Evolutionary conservation across 495 filamentous ascomycete genomes (phyloP).

Genomic region (Daldinia bambusicola): DNA sequence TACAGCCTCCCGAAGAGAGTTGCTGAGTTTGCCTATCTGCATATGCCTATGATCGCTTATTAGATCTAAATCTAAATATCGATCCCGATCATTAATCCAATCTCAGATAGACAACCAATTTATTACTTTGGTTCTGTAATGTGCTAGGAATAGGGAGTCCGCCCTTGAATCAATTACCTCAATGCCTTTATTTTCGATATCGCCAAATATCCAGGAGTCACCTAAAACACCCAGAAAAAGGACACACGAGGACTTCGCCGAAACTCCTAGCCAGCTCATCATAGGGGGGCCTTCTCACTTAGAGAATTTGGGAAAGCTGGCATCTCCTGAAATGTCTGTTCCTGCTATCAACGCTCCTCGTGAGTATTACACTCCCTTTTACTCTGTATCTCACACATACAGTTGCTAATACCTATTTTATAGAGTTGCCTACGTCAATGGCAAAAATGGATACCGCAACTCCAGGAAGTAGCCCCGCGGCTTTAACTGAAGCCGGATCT

Average conservation of each 20-base stretch:
- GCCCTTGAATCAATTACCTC: constrained; percentile 3
- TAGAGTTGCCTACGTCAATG: constrained; percentile 25
- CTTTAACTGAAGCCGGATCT: constrained; percentile 50
- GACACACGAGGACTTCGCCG: constrained; percentile 50
- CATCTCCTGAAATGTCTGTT: constrained; percentile 11
- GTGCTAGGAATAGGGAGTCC: constrained; percentile 10
- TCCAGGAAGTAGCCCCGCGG: constrained; percentile 46
- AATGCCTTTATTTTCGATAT: constrained; percentile 55
- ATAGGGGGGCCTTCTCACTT: constrained; percentile 19
- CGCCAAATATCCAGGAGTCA: constrained; percentile 50
- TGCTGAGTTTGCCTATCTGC: background rate
- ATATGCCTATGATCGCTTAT: background rate
- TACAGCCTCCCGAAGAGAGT: background rate
- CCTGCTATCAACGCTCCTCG: constrained; percentile 25
- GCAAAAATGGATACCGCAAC: constrained; percentile 36
- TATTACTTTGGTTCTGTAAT: constrained; percentile 13
- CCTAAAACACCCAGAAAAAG: constrained; percentile 49
- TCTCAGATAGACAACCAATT: constrained; percentile 1
- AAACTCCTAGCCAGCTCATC: constrained; percentile 18
- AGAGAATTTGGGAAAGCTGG: constrained; percentile 29
- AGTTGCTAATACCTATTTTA: background rate
- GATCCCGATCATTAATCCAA: background rate
- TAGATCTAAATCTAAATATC: background rate
- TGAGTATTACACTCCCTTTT: constrained; percentile 20
- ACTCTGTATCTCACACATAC: background rate